Base-by-base conservation (phyloP, 2,329 filamentous ascomycete genomes). In the Cladophialophora chaetospira region DNA sequence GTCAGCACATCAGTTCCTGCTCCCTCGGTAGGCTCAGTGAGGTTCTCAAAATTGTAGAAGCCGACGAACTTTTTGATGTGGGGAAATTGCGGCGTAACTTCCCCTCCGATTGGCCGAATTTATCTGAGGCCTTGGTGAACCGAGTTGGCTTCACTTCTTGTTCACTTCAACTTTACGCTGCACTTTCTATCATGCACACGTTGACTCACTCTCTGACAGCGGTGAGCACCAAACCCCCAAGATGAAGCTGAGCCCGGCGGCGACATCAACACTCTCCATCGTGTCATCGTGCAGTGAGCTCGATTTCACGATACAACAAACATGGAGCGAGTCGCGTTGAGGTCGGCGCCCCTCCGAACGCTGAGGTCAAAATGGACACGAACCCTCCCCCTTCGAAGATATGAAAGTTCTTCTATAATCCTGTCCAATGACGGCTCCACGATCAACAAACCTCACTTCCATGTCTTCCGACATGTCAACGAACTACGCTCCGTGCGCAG, bases 401-500 rank as follows among this genome's bases (percentile, higher is more conserved):
- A 25, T 15, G 23, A 33, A 5, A 25, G 19, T 49, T 21, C 21
- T 29, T 53, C 28, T 15, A n/a, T 17, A 26, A 29, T 6, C 10
- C 13, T 15, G n/a, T 47, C 51, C 26, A 58, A 33, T 33, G 33
- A 17, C 19, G 48, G 55, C 4, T 52, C 43, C 15, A 21, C 45
- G 19, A 11, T 26, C 13, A 23, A 28, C 23, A 23, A 19, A 23
- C 19, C 47, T 11, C 75, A 79, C 3, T 88, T 91, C 63, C 83
- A 83, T 59, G 73, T 97, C 67, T 88, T 96, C 70, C 89, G 89
- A 66, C 82, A 89, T 71, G 85, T 94, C 57, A 76, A 85, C 11
- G 78, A 84, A 9, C 77, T 96, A 49, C 88, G 90, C 35, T 73
- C 80, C 66, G 88, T 87, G 78, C 85, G 91, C 31, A 80, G 77